Evolutionary conservation across 768 basidiomycete species (phyloP), one percentile per base, ranked within the genome.

Genomic region (Boletus sensibilis): DNA sequence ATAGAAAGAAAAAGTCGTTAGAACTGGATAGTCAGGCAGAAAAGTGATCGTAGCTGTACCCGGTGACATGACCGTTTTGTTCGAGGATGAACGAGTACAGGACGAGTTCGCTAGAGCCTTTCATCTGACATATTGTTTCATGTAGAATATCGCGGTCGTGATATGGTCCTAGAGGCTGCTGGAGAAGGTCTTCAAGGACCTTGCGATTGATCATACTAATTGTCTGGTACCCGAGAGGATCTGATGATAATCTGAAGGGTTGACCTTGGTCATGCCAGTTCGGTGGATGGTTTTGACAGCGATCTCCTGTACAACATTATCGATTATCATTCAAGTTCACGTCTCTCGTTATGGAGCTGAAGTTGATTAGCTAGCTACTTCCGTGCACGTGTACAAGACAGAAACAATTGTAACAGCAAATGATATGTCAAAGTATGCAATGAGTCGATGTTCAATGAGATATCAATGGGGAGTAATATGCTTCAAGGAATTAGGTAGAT

Each of bases 71-170:
- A 7, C 65, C 71, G 6, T 64, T 34, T 47, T 52, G 60, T 53
- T 72, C 71, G 31, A 72, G 65, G 29, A 63, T 38, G 47, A 72
- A 72, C n/a, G 70, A 67, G 43, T 72, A 66, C 25, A 72, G 39
- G 33, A 66, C 59, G 27, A 63, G 70, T 25, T 57, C 3, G 37
- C 16, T 41, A n/a, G 11, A 1, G n/a, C 53, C 51, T 16, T 37
- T 47, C 50, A 49, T 56, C 23, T 64, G 60, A 52, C 70, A 70
- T 50, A 3, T 23, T 13, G 59, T 55, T 45, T 57, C 45, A 21
- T 59, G 47, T 12, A 72, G 64, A 49, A 72, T 38, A 21, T 71
- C 58, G 25, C 39, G 38, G 43, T 74, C 71, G 12, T 25, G 59
- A 44, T 74, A 74, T 16, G 71, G 72, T 42, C 71, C 71, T 10